Evolutionary conservation across 208 protist genomes (phyloP), one percentile per base, ranked within the genome.

Genomic region (Crithidia brevicula): DNA sequence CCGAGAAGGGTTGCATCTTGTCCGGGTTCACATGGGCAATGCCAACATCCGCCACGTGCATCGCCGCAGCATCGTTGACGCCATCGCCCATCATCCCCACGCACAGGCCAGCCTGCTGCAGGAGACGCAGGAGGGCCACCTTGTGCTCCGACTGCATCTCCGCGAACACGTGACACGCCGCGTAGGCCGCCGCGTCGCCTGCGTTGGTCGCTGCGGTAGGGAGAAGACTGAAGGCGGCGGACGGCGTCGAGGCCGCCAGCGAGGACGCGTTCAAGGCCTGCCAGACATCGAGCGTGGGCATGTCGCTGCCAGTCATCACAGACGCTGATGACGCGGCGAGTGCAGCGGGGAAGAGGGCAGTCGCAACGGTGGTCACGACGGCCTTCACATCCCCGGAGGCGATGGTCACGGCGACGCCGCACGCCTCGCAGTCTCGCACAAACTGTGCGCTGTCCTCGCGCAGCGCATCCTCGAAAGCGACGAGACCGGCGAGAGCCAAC

Each of bases 81-180:
- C 98, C 98, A 85, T 99, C 97, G 50, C 98, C 98, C 36, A 97
- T 93, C 92, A 99, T 97, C 47, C 86, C 96, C 5, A 94, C 85
- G 9, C 85, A 83, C 64, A 91, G 83, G 22, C 86, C 85, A 5
- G 59, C 54, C 45, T 91, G 74, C 53, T 97, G 90, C 38, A 97
- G 78, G 10, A 82, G 58, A 36, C 93, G 76, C 10, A 99, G 92
- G 45, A 98, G 34, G 4, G 72, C 10, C 33, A 59, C 46, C 52
- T 81, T 81, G 45, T 73, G 38, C 40, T 71, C 43, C 36, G 96
- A 95, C 58, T 88, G 89, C 42, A 98, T 95, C 58, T 97, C 81
- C 15, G 93, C 92, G 73, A 95, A 98, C 28, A 73, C 74, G 49
- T 58, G 67, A 40, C 69, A 79, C 13, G 30, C 57, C 4, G 60